Evolutionary conservation across 2,329 filamentous ascomycete genomes (phyloP), one percentile per base, ranked within the genome.

Genomic region (Fusarium brevicatenulatum): DNA sequence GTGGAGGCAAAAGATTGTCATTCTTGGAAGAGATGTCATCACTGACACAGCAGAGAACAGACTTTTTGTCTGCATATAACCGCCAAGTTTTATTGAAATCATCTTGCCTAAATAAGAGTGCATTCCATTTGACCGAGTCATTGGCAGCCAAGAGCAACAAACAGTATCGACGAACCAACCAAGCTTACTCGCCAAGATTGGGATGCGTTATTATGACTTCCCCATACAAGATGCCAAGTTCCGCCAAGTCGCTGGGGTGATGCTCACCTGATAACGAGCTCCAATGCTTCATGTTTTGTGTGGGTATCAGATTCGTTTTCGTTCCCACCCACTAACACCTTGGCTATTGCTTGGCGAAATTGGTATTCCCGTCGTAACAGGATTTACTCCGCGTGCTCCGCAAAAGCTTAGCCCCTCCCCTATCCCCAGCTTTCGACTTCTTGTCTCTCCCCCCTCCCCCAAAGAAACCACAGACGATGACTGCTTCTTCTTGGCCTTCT

Each of bases 181-280:
- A 67, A 66, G 64, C 63, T 53, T 53, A 53, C 64, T 39, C 39
- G 64, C 64, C 64, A 67, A 67, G 64, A 67, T 67, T 67, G 63
- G 63, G 64, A 67, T 67, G 32, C 54, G 64, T 67, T 67, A 39
- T 61, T 67, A 61, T 67, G 46, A 61, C 64, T 67, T 67, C 64
- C 64, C 6, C 50, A 50, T 56, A 39, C 30, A 63, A 68, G 60
- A 34, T 43, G 58, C 58, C 58, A 61, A 61, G 58, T 61, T 7
- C 39, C 13, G 66, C 66, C 66, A 68, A 68, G 66, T 68, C 9
- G n/a, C 56, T 37, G 57, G 66, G 56, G 57, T 61, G n/a, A 56
- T 34, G 56, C 32, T 68, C 64, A 63, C 56, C 49, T 68, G 64
- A 56, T 68, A 60, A 47, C 21, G 30, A 49, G 16, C 39, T 46